A percentile compares a stretch with the other conserved stretches of the same genome.
Evolutionary conservation across 257 asterid genomes (phyloP).

Genomic region (Coffea eugenioides): DNA sequence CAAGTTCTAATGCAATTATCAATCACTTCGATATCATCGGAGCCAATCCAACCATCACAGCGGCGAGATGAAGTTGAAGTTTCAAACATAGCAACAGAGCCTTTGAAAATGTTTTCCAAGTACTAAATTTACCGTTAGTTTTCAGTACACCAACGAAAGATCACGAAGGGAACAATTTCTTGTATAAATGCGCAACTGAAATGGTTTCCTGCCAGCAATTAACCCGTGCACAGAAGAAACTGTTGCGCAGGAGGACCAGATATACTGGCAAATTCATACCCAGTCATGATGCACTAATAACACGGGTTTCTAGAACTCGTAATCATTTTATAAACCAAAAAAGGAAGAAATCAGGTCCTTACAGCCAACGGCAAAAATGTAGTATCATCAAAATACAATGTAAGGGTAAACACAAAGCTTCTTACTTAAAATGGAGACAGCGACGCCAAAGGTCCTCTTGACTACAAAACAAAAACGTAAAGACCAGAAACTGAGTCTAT

Average conservation of each 20-base stretch:
- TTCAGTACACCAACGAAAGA: not conserved
- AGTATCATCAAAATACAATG: slow-evolving; percentile 37
- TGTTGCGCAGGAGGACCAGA: not conserved
- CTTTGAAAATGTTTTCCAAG: not conserved
- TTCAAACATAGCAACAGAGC: not conserved
- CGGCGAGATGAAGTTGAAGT: not conserved
- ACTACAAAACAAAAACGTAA: slow-evolving; percentile 38
- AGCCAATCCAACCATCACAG: not conserved
- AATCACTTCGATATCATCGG: not conserved
- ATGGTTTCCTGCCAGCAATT: not conserved
- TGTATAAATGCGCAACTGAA: not conserved
- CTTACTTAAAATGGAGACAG: slow-evolving; percentile 27
- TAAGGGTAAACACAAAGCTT: slow-evolving; percentile 29
- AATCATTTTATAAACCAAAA: slow-evolving; percentile 16
- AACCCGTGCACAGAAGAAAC: not conserved
- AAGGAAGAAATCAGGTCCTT: slow-evolving; percentile 14
- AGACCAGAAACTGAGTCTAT: slow-evolving; percentile 34
- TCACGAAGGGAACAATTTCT: not conserved
- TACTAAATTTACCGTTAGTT: not conserved
- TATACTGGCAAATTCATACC: not conserved
- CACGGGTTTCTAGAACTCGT: slow-evolving; percentile 6
- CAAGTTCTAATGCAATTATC: not conserved
- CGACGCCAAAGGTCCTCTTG: slow-evolving; percentile 24
- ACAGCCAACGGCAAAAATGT: slow-evolving; percentile 22
- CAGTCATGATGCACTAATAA: not conserved